These are phyloP conservation scores for Boletus sensibilis DNA, from an alignment of 768 basidiomycete species.

Conservation along the genomic window DNA sequence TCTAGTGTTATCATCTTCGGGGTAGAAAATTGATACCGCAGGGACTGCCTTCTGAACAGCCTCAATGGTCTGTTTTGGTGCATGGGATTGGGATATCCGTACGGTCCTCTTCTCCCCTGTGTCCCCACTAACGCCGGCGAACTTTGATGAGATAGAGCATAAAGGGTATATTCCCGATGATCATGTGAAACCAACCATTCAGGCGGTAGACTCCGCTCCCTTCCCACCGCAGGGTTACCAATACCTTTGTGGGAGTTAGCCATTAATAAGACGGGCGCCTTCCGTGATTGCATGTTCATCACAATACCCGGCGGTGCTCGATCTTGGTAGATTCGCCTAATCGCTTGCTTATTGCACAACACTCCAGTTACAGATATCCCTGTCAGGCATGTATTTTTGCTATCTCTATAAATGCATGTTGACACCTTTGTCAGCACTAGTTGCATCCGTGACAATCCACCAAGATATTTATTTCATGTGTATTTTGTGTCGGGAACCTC, in stretches of 20 bases:
- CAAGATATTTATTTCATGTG: background rate
- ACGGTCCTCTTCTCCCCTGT: background rate
- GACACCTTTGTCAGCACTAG: background rate
- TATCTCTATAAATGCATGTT: constrained; percentile 6
- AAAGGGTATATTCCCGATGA: too few species aligned
- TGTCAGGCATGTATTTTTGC: constrained; percentile 19
- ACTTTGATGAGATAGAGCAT: too few species aligned
- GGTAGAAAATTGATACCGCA: background rate
- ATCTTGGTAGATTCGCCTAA: background rate
- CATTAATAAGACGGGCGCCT: background rate
- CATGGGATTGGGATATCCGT: background rate
- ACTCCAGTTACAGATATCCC: background rate
- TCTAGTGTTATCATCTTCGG: background rate
- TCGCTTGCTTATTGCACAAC: constrained; percentile 1
- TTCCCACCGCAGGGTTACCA: background rate
- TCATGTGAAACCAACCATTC: too few species aligned
- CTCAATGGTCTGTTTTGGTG: background rate
- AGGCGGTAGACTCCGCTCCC: too few species aligned
- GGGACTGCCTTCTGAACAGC: background rate
- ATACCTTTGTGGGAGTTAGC: background rate
- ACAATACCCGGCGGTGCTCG: background rate
- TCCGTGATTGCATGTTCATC: background rate
- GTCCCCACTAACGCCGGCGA: constrained; percentile 3
- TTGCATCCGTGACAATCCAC: background rate
- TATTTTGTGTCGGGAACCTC: background rate